Evolutionary conservation across 352 stramenopile species (phyloP).

Genomic region (Phytopythium ostracodes): DNA sequence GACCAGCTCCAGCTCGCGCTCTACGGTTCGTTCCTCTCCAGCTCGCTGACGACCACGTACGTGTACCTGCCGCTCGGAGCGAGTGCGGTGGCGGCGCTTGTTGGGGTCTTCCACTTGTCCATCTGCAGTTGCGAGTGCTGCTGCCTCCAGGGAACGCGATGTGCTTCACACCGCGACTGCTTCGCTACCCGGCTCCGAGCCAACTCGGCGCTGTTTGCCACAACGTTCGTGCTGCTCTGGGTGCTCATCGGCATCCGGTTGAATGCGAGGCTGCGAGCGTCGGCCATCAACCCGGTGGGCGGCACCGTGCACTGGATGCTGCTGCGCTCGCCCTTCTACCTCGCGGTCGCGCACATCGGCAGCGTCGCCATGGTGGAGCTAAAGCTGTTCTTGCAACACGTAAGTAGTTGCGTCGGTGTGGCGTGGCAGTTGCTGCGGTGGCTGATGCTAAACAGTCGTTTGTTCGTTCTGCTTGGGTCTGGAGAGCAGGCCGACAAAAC

Average conservation of each 20-base stretch:
- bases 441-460: neutral
- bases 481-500: conserved; percentile 29
- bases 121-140: conserved; percentile 67
- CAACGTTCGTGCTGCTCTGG: conserved; percentile 41
- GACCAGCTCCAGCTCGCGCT: conserved; percentile 70
- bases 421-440: neutral
- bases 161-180: conserved; percentile 40
- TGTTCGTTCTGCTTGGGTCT: neutral
- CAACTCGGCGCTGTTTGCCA: conserved; percentile 44
- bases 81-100: conserved; percentile 31
- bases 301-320: conserved; percentile 75
- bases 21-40: conserved; percentile 52
- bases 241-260: conserved; percentile 59
- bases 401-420: conserved; percentile 7
- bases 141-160: conserved; percentile 36
- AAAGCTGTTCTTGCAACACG: conserved; percentile 79
- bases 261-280: conserved; percentile 65
- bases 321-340: conserved; percentile 58
- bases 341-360: conserved; percentile 55
- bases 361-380: conserved; percentile 60
- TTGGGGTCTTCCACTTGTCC: conserved; percentile 32
- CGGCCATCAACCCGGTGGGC: conserved; percentile 71
- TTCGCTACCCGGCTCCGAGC: conserved; percentile 46
- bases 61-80: conserved; percentile 51
- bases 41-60: conserved; percentile 47